Evolutionary conservation across 2,329 filamentous ascomycete genomes (phyloP).

Genomic region (Graphiopsis chlorocephala): DNA sequence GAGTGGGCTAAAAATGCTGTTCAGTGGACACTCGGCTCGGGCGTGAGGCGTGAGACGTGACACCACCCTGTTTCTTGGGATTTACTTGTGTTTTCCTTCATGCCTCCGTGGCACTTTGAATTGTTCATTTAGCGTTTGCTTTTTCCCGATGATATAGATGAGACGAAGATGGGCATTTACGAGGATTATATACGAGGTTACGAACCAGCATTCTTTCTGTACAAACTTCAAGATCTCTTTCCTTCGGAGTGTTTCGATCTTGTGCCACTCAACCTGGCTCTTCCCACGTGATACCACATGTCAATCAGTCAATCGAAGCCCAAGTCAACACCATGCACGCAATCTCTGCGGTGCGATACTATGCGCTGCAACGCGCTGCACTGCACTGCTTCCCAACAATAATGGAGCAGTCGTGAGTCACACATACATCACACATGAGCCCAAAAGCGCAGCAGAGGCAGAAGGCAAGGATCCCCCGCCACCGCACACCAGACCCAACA

Average conservation of each 20-base stretch:
- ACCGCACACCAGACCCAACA: neutral
- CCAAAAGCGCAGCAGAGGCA: neutral
- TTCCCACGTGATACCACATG: neutral
- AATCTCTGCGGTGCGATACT: neutral
- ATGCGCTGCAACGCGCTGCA: neutral
- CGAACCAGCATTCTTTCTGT: neutral
- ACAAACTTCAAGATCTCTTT: neutral
- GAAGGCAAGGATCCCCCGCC: neutral
- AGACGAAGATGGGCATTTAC: neutral
- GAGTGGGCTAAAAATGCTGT: slow-evolving; percentile 42
- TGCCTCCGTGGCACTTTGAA: neutral
- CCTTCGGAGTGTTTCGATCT: neutral
- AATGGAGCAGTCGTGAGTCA: neutral
- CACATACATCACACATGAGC: neutral
- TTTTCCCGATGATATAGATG: neutral
- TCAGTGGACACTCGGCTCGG: slow-evolving; percentile 28
- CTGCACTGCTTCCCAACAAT: neutral
- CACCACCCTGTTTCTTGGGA: neutral
- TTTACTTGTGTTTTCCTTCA: neutral
- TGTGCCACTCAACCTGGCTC: neutral
- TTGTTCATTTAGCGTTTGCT: slow-evolving; percentile 1
- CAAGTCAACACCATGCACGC: neutral
- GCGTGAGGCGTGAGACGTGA: neutral
- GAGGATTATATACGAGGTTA: neutral
- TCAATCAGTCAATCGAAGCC: neutral